Evolutionary conservation across 176 grass and related monocot genomes (phyloP), one percentile per base, ranked within the genome.

Genomic region (Secale cereale): DNA sequence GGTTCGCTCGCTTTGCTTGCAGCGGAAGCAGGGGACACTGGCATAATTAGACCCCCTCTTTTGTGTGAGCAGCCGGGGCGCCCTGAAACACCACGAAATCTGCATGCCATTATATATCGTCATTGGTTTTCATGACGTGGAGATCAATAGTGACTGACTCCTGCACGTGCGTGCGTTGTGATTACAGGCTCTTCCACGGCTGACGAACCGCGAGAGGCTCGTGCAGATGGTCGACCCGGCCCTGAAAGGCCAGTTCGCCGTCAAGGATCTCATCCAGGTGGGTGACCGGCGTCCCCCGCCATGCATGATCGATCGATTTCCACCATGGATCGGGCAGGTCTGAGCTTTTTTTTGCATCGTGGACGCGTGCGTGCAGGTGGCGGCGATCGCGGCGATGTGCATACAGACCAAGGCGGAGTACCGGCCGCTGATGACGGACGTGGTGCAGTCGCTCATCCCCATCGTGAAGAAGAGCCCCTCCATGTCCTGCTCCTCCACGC

Each of bases 401-500:
- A 29, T 99, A 27, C 97, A 99, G 79, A 74, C 97, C 16, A 94
- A 99, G 86, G 91, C 88, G 13, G 97, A 99, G 46, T 99, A 99
- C 87, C 86, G 97, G 84, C 97, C 94, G 37, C 85, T 99, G n/a
- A 99, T 99, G 97, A 96, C 94, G 39, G 97, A 99, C 40, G 88
- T 99, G 57, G 93, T 96, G 87, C 97, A 99, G 78, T 99, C 97
- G 52, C 88, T 99, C 71, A 92, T 99, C 81, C 97, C 97, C 60
- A 90, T 99, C 76, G 91, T 94, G 12, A 95, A 86, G 57, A 95
- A 86, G 74, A 92, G 81, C 71, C 78, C 82, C 8, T 32, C 20
- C 20, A 61, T 85, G 17, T 88, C 88, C 8, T 86, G 83, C 88
- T 71, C 90, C 48, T 88, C 90, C 30, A 95, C 90, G 56, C 88